Conservation (phyloP, 306 rosid species). For the Echinosophora koreensis region DNA sequence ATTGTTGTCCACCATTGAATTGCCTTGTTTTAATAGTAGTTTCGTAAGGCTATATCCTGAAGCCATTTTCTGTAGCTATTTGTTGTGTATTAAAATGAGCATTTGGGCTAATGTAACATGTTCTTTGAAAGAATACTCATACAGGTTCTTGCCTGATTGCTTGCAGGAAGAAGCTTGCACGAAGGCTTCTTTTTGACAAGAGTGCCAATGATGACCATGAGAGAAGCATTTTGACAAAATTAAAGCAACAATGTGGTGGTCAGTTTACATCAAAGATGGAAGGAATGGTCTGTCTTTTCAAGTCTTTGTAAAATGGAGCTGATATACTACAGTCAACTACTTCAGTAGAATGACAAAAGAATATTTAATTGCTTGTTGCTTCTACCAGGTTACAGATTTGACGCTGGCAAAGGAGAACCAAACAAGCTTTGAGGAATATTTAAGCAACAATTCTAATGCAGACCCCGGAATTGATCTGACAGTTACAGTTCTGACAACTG, state of each 20-base stretch:
- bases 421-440: conserved; percentile 83
- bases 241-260: conserved; percentile 90
- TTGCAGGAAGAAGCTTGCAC: conserved; percentile 90
- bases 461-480: conserved; percentile 89
- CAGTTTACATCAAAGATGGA: conserved; percentile 94
- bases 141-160: conserved; percentile 30
- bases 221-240: conserved; percentile 74
- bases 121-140: conserved; percentile 13
- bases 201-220: conserved; percentile 94
- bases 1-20: not conserved
- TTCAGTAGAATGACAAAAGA: conserved; percentile 17
- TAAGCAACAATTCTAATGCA: conserved; percentile 60
- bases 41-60: not conserved
- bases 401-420: conserved; percentile 90
- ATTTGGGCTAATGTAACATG: not conserved
- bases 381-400: conserved; percentile 92
- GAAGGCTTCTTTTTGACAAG: conserved; percentile 90
- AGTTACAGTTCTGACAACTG: conserved; percentile 91
- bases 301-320: conserved; percentile 26
- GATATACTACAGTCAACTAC: conserved; percentile 8
- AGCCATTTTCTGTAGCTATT: conserved; percentile 16
- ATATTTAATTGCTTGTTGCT: conserved; percentile 26
- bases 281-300: conserved; percentile 77
- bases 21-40: not conserved
- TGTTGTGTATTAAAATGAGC: not conserved